These are phyloP conservation scores for Cymbopogon flexuosus DNA, from an alignment of 202 grass and related monocot species.

Conservation along the genomic window DNA sequence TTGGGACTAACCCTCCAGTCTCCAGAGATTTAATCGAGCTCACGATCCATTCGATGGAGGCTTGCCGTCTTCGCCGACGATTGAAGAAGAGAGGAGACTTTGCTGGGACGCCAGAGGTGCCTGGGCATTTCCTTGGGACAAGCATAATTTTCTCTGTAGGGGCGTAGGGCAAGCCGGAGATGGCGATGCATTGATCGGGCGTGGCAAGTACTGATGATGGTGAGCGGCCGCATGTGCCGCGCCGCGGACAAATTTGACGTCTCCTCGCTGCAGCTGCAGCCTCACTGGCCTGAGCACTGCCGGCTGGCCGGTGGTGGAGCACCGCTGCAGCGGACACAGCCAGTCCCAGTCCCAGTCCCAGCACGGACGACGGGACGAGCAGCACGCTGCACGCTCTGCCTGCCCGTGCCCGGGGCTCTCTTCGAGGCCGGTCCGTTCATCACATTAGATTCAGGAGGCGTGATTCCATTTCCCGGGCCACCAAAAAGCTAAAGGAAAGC, in stretches of 20 bases:
- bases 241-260: constrained; percentile 18
- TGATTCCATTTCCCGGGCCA: not conserved
- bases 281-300: not conserved
- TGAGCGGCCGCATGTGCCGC: not conserved
- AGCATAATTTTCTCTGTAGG: not conserved
- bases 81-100: not conserved
- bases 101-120: not conserved
- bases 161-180: not conserved
- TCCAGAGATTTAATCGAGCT: too few relatives aligned
- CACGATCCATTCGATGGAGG: not conserved
- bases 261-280: not conserved
- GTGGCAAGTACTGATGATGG: not conserved
- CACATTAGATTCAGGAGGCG: not conserved
- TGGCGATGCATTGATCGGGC: not conserved
- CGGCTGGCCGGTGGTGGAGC: not conserved
- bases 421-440: not conserved
- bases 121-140: not conserved
- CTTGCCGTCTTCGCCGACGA: not conserved
- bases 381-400: too few relatives aligned
- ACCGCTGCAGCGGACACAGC: not conserved
- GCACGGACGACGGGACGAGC: not conserved
- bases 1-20: not conserved
- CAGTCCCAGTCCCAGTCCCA: not conserved
- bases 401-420: not conserved
- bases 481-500: not conserved